Base-by-base conservation (phyloP, 1,284 basidiomycete genomes). In the Microbotryum silenes-acaulis region DNA sequence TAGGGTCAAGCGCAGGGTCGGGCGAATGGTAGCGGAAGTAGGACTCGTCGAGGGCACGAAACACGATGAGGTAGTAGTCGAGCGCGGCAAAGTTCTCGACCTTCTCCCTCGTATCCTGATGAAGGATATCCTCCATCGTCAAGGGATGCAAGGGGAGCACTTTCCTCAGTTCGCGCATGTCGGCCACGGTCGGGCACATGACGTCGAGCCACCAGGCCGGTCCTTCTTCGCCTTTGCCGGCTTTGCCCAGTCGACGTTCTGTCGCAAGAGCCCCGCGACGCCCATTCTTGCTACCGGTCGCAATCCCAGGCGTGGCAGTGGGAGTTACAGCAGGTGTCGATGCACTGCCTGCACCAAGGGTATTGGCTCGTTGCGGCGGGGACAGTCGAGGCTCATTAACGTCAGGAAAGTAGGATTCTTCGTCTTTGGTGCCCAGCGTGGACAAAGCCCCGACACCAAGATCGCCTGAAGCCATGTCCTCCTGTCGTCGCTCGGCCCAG, bases 101-200 rank as follows among this genome's bases (percentile, higher is more conserved):
- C 76, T 97, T 97, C 76, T 97, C 93, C 44, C 91, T 83, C 21
- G 89, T 87, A 67, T 97, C 92, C 76, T 90, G 87, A 67, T 92
- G 89, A n/a, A 97, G 77, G 44, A 97, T 91, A 77, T 97, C 93
- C 75, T 97, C 93, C 18, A 97, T 81, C 0, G 93, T 97, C 23
- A 97, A 80, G 0, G 93, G 93, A 75, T 97, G 93, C 2, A 97
- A 81, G 57, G 90, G 89, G 29, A 97, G 80, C 68, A 86, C 89
- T 80, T 89, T 91, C 57, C 91, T 88, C 56, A 97, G 82, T 23
- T 87, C 83, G 60, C 87, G 82, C 81, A 97, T 85, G 75, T 96
- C 92, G 57, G 87, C 86, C 83, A 90, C 91, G 0, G 85, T 87
- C 2, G 93, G 92, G 70, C 87, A 92, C 21, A 88, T 83, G 2